Conservation (phyloP, 169 alveolate genomes). For the Eimeria mitis region DNA sequence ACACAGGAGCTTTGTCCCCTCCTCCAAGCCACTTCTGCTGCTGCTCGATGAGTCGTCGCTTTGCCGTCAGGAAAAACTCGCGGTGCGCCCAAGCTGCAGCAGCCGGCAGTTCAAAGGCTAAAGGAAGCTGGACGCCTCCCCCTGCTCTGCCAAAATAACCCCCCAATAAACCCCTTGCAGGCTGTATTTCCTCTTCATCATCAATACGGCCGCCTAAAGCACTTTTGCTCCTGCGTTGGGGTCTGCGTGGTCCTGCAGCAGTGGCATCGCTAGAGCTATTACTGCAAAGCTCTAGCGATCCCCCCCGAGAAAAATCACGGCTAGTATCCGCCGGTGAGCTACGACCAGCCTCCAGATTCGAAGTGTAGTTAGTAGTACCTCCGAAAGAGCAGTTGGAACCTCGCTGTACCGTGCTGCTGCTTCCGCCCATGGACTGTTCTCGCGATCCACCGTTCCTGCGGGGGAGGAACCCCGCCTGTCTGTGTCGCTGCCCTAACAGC, state of each 20-base stretch:
- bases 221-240: slow-evolving; percentile 17
- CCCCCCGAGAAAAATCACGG: slow-evolving; percentile 21
- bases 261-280: slow-evolving; percentile 24
- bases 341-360: neutral
- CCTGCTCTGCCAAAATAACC: slow-evolving; percentile 73
- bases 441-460: slow-evolving; percentile 2
- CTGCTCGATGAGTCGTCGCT: slow-evolving; percentile 76
- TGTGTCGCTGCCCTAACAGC: slow-evolving; percentile 35
- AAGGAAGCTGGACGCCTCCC: slow-evolving; percentile 65
- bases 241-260: slow-evolving; percentile 14
- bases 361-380: neutral
- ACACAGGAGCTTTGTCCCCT: slow-evolving; percentile 75
- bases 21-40: slow-evolving; percentile 75
- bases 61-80: slow-evolving; percentile 59
- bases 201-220: slow-evolving; percentile 11
- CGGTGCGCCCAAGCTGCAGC: slow-evolving; percentile 78
- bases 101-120: slow-evolving; percentile 71
- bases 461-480: neutral
- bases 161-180: slow-evolving; percentile 31
- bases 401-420: slow-evolving; percentile 16
- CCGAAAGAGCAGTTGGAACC: slow-evolving; percentile 14
- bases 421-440: neutral
- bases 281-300: slow-evolving; percentile 35
- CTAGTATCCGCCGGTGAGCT: slow-evolving; percentile 16
- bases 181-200: neutral